phyloP scores from a whole-genome alignment of 495 filamentous ascomycete genomes.

The Penicillium waksmanii region DNA sequence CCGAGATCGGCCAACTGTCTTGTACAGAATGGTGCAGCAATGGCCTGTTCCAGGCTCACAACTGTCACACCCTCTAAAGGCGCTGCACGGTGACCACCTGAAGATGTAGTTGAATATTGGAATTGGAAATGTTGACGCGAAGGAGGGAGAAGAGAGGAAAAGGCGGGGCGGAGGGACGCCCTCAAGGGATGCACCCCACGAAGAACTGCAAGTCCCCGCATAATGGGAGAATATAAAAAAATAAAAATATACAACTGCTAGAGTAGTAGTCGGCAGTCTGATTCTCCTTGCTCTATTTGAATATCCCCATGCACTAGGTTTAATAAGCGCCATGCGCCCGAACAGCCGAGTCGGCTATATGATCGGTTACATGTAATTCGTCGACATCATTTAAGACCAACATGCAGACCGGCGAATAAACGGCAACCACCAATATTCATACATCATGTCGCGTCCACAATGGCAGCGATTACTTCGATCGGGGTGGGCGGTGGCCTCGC shows the following conservation, averaged over 20 bases:
- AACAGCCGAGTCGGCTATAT: conserved; percentile 4
- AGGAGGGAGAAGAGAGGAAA: background rate
- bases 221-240: background rate
- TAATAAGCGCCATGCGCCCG: background rate
- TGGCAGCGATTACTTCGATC: conserved; percentile 17
- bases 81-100: conserved; percentile 17
- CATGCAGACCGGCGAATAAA: background rate
- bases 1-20: conserved; percentile 56
- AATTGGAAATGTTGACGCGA: conserved; percentile 3
- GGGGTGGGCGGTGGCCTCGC: conserved; percentile 1
- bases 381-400: conserved; percentile 3
- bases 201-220: background rate
- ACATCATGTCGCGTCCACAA: conserved; percentile 25
- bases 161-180: background rate
- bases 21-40: conserved; percentile 57
- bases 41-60: conserved; percentile 57
- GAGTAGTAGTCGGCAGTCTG: background rate
- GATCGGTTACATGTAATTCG: background rate
- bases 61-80: conserved; percentile 53
- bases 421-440: background rate
- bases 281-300: background rate
- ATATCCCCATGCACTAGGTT: background rate
- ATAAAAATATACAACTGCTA: background rate
- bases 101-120: conserved; percentile 16
- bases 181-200: background rate